Evolutionary conservation across 2,329 filamentous ascomycete genomes (phyloP).

Genomic region (Escovopsis sp.): DNA sequence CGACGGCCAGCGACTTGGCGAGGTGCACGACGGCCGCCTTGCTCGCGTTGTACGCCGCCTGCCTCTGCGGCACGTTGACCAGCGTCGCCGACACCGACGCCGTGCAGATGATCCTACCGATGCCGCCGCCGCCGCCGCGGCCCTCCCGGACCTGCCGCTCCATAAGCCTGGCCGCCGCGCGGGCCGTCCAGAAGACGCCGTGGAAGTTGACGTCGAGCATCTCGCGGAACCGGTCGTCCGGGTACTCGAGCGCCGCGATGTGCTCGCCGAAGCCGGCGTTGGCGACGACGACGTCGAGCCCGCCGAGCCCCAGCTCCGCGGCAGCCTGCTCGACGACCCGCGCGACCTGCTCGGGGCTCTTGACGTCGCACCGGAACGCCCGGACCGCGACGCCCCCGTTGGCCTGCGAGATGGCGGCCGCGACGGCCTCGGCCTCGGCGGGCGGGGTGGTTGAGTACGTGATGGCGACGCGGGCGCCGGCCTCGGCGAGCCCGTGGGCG

Average conservation of each 20-base stretch:
- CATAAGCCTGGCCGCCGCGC: conserved; percentile 54
- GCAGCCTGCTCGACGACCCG: conserved; percentile 14
- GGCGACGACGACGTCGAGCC: conserved; percentile 20
- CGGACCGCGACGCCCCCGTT: conserved; percentile 4
- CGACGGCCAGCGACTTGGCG: conserved; percentile 57
- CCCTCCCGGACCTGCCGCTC: conserved; percentile 34
- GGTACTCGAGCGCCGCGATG: conserved; percentile 17
- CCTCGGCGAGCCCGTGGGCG: conserved; percentile 9
- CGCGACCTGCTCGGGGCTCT: conserved; percentile 11
- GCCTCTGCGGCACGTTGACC: conserved; percentile 61
- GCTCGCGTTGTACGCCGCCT: conserved; percentile 60
- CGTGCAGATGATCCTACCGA: conserved; percentile 64
- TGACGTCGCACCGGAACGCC: conserved; percentile 7
- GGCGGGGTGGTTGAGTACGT: conserved; percentile 7
- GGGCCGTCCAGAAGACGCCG: conserved; percentile 63
- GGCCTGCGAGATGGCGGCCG: conserved; percentile 2
- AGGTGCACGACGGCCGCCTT: conserved; percentile 48
- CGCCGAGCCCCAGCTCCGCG: conserved; percentile 8
- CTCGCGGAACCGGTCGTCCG: conserved; percentile 14
- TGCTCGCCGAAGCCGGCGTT: conserved; percentile 20
- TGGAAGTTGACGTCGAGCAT: conserved; percentile 49
- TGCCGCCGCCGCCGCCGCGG: conserved; percentile 21
- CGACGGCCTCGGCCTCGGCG: conserved; percentile 1
- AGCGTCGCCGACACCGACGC: conserved; percentile 67
- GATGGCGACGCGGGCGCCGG: conserved; percentile 11